Base-by-base conservation (phyloP, 2,329 filamentous ascomycete species). In the Botrytis deweyae region DNA sequence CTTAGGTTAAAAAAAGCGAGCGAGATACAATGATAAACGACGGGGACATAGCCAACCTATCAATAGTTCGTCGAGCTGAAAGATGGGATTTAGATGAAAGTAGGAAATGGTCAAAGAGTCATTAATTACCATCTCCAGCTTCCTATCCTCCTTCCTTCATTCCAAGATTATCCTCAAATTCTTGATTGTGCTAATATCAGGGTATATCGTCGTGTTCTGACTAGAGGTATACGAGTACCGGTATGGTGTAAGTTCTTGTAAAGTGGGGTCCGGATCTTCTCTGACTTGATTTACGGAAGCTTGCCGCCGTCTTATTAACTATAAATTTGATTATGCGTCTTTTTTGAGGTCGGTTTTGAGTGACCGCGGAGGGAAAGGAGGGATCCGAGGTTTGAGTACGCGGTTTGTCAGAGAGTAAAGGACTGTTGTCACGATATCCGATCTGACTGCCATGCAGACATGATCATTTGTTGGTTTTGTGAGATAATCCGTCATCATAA, bases 181-280 rank as follows among this genome's bases (percentile, higher is more conserved):
- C 62, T 67, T 18, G 44, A 72, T 40, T 22, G 36, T 67, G 36
- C 22, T 52, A 46, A 14, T 29, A 33, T 69, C 33, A 58, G 36
- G 44, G n/a, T 44, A 59, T n/a, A 29, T 33, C 58, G 12, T 67
- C 14, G 62, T 58, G 61, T 65, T 59, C 42, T 25, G 38, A n/a
- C 70, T 61, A 40, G 38, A 67, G 61, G 52, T 8, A 58, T 33
- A 33, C 52, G 12, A 29, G 52, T 29, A 29, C 14, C 52, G 38
- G 62, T 68, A 42, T 61, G 62, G 69, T n/a, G 40, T 46, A 20
- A 55, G 25, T 46, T n/a, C 46, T 22, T 29, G 70, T 33, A 67
- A 55, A 68, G 63, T 68, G 70, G 70, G 52, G 71, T 61, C 52
- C 71, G 52, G 63, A 61, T 68, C 70, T 46, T 59, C 22, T 52